Percentiles rank a stretch among this genome's conserved stretches.
Evolutionary conservation across 805 yeast genomes (phyloP).

Genomic region (Barnettozyma wickerhamii): DNA sequence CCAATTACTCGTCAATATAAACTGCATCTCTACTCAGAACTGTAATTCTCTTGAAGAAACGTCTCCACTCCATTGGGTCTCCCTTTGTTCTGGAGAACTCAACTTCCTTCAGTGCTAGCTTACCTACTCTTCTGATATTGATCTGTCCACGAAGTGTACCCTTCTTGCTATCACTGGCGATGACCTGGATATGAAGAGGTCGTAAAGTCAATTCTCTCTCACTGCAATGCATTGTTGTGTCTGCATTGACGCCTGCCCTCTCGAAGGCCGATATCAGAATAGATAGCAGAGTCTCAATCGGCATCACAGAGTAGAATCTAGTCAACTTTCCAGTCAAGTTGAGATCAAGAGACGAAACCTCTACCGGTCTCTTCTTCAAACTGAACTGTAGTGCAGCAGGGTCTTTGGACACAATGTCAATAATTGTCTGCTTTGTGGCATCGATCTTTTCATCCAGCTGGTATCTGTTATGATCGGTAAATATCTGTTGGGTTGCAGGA

Average conservation of each 20-base stretch:
- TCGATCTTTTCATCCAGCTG: conserved; percentile 24
- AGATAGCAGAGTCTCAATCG: conserved; percentile 40
- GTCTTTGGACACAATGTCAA: conserved; percentile 40
- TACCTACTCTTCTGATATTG: conserved; percentile 36
- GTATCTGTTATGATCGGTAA: conserved; percentile 33
- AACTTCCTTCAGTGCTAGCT: conserved; percentile 40
- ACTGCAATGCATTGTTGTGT: conserved; percentile 14
- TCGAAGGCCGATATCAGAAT: conserved; percentile 38
- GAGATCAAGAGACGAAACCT: conserved; percentile 6
- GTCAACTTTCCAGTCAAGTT: conserved; percentile 43
- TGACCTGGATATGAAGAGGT: conserved; percentile 24
- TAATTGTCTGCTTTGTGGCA: conserved; percentile 28
- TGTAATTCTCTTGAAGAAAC: conserved; percentile 55
- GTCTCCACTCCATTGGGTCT: conserved; percentile 73
- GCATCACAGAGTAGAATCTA: conserved; percentile 43
- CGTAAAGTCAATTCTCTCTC: conserved; percentile 2
- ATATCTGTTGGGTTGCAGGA: conserved; percentile 40
- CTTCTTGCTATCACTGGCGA: conserved; percentile 41
- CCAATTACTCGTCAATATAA: conserved; percentile 35
- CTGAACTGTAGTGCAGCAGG: conserved; percentile 48
- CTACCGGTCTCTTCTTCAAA: conserved; percentile 15
- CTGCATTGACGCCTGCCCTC: conserved; percentile 35
- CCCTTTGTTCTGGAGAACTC: conserved; percentile 54
- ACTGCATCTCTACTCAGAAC: conserved; percentile 55
- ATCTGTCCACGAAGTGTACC: conserved; percentile 44